phyloP scores from a whole-genome alignment of 495 filamentous ascomycete species.

The Penicillium herquei region DNA sequence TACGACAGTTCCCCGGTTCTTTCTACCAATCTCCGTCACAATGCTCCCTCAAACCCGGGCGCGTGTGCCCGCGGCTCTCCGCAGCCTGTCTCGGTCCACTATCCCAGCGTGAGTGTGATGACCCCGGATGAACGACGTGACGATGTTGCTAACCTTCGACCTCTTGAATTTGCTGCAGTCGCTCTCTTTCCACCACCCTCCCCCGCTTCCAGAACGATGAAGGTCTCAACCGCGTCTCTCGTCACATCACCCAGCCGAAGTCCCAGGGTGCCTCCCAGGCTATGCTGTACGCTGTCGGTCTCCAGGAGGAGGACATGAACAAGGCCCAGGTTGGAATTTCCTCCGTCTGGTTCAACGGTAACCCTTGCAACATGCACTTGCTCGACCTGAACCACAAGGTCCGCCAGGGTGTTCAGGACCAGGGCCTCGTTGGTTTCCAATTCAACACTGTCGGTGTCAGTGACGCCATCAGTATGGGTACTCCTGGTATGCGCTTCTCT shows the following conservation, averaged over 20 bases:
- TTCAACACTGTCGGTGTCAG: constrained; percentile 99
- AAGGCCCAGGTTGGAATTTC: constrained; percentile 97
- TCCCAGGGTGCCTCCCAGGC: constrained; percentile 97
- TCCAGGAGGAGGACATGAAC: constrained; percentile 79
- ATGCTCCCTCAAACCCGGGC: constrained; percentile 46
- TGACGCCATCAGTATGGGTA: constrained; percentile 58
- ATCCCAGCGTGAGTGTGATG: constrained; percentile 20
- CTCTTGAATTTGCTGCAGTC: constrained; percentile 26
- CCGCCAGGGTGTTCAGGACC: constrained; percentile 77
- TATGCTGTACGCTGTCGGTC: constrained; percentile 94
- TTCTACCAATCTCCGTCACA: constrained; percentile 12
- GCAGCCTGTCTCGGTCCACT: constrained; percentile 30
- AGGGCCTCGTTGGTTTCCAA: constrained; percentile 79
- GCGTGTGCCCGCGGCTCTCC: constrained; percentile 43
- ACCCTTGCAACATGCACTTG: constrained; percentile 99
- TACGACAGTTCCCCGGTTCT: constrained; percentile 6
- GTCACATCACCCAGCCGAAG: constrained; percentile 87
- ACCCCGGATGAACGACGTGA: constrained; percentile 2
- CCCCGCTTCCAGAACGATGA: constrained; percentile 39
- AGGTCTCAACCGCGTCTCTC: constrained; percentile 76
- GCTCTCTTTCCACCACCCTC: constrained; percentile 48
- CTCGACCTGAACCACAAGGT: constrained; percentile 82
- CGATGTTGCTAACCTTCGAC: constrained; percentile 9
- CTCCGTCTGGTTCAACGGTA: constrained; percentile 84
- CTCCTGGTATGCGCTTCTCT: constrained; percentile 84